Evolutionary conservation across 257 asterid genomes (phyloP).

Genomic region (Penstemon newberryi): DNA sequence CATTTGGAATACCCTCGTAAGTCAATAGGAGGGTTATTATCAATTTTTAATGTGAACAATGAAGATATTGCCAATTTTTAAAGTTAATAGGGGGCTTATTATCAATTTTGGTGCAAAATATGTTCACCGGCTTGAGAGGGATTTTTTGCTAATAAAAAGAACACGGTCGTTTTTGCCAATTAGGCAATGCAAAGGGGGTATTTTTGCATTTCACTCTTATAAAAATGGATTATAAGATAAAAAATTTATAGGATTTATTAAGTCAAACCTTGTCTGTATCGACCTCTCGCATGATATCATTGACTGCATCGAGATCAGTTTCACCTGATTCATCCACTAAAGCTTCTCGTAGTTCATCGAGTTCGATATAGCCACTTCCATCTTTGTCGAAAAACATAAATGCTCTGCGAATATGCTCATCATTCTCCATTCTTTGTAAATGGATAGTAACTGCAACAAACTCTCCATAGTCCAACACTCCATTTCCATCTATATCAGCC

Average conservation of each 20-base stretch:
- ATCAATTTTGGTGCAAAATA: too few species aligned
- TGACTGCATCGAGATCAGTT: conserved; percentile 55
- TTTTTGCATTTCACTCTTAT: too few species aligned
- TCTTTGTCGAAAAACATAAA: conserved; percentile 79
- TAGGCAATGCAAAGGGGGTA: too few species aligned
- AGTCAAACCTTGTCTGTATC: conserved; percentile 81
- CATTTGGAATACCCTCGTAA: too few species aligned
- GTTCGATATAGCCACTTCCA: conserved; percentile 78
- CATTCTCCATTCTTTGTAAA: conserved; percentile 85
- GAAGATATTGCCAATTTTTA: too few species aligned
- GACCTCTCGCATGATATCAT: conserved; percentile 81
- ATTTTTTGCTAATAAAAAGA: too few species aligned
- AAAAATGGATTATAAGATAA: not conserved
- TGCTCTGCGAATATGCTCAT: conserved; percentile 79
- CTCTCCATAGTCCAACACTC: conserved; percentile 86
- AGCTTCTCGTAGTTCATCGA: conserved; percentile 76
- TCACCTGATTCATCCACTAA: conserved; percentile 76
- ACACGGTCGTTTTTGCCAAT: too few species aligned
- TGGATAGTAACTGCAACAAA: conserved; percentile 94
- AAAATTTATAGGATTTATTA: not conserved
- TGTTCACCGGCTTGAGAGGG: too few species aligned
- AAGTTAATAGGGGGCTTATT: too few species aligned
- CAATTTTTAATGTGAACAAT: too few species aligned
- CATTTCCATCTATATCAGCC: conserved; percentile 97
- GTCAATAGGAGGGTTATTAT: too few species aligned